Evolutionary conservation across 208 protist species (phyloP).

Genomic region (Trypanosoma cruzi): DNA sequence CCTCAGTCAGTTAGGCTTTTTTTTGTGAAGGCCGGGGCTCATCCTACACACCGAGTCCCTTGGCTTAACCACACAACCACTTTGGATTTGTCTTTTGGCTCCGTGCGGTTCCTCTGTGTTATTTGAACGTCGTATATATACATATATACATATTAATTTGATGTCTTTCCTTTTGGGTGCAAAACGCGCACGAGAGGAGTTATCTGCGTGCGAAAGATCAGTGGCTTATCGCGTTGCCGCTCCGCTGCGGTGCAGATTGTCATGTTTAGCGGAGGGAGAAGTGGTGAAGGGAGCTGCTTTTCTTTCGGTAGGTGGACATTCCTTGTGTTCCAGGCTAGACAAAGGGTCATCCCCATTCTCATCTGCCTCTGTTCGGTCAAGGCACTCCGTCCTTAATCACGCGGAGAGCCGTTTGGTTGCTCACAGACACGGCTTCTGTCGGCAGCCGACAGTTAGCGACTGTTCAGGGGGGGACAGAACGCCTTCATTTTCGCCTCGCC

Average conservation of each 20-base stretch:
- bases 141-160: too few species aligned
- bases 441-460: background rate
- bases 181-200: constrained; percentile 39
- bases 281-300: too few species aligned
- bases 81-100: background rate
- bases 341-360: background rate
- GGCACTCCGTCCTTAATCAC: background rate
- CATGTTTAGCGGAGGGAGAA: background rate
- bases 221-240: background rate
- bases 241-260: background rate
- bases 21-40: background rate
- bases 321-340: background rate
- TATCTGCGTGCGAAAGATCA: constrained; percentile 1
- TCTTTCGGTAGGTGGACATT: background rate
- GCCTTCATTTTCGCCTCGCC: background rate
- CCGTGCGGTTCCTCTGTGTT: background rate
- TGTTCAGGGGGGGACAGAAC: background rate
- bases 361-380: background rate
- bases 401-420: background rate
- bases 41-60: background rate
- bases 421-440: background rate
- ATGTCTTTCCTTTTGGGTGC: constrained; percentile 16
- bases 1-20: too few species aligned
- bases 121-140: background rate
- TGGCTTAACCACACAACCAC: background rate